Conservation (phyloP, 768 basidiomycete species). For the Tulasnella sp. region DNA sequence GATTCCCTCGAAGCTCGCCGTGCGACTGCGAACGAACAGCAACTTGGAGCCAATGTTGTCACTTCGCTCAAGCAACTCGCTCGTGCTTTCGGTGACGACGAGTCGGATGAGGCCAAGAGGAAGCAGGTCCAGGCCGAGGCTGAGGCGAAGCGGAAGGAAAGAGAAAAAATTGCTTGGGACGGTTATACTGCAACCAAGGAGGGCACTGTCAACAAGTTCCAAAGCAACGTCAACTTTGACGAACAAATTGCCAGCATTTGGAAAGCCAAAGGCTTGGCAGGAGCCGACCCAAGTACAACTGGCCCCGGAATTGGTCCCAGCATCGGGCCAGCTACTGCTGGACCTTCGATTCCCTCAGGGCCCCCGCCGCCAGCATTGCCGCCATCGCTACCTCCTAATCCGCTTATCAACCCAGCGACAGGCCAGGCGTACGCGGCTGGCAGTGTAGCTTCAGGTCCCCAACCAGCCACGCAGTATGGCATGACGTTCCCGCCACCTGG, state of each 20-base stretch:
- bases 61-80: constrained; percentile 90
- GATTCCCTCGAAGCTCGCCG: constrained; percentile 82
- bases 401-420: constrained; percentile 36
- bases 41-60: constrained; percentile 83
- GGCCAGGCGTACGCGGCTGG: constrained; percentile 61
- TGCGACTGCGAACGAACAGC: constrained; percentile 77
- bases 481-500: constrained; percentile 36
- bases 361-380: constrained; percentile 29
- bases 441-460: constrained; percentile 84
- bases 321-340: constrained; percentile 73
- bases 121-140: constrained; percentile 84
- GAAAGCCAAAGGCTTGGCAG: constrained; percentile 81
- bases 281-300: constrained; percentile 33
- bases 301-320: constrained; percentile 63
- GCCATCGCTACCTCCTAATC: constrained; percentile 52
- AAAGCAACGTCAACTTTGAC: constrained; percentile 87
- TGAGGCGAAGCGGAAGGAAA: constrained; percentile 68
- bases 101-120: constrained; percentile 43
- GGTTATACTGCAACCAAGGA: constrained; percentile 94
- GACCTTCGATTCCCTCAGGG: constrained; percentile 46
- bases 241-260: constrained; percentile 98
- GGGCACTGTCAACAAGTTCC: constrained; percentile 86
- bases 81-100: constrained; percentile 89
- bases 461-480: constrained; percentile 56
- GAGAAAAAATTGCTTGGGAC: constrained; percentile 97